A percentile compares a stretch with the other conserved stretches of the same genome.
These are phyloP conservation scores for Ogataea neopini DNA, from an alignment of 805 yeast species.

Conservation along the genomic window DNA sequence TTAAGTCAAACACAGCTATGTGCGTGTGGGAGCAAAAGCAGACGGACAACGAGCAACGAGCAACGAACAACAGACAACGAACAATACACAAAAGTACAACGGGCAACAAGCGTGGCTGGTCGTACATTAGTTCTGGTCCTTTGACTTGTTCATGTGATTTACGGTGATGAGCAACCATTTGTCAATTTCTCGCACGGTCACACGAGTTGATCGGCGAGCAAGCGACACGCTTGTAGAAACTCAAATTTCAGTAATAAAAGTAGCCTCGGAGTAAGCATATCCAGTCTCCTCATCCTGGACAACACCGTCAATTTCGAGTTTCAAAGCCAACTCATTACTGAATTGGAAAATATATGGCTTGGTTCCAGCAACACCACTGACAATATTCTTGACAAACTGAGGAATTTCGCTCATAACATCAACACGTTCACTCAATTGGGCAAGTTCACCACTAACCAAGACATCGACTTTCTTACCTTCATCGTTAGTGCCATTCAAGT, in stretches of 20 bases:
- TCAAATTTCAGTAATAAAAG: constrained; percentile 60
- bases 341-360: constrained; percentile 96
- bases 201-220: too few relatives aligned
- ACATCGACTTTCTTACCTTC: constrained; percentile 44
- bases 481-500: constrained; percentile 42
- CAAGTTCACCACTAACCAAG: constrained; percentile 59
- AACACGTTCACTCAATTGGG: constrained; percentile 76
- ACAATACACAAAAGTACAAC: neutral
- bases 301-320: constrained; percentile 41
- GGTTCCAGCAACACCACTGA: constrained; percentile 92
- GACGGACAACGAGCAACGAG: neutral
- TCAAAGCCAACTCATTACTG: constrained; percentile 55
- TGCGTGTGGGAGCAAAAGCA: neutral
- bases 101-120: too few relatives aligned
- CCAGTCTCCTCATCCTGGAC: constrained; percentile 55
- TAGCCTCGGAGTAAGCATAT: constrained; percentile 73
- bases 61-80: neutral
- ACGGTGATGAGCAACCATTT: too few relatives aligned
- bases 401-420: constrained; percentile 99
- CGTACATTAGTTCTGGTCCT: too few relatives aligned
- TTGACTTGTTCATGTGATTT: too few relatives aligned
- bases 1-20: neutral
- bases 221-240: too few relatives aligned
- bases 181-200: too few relatives aligned
- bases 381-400: constrained; percentile 87